Evolutionary conservation across 2,329 filamentous ascomycete genomes (phyloP), one percentile per base, ranked within the genome.

Genomic region (Colletotrichum nymphaeae): DNA sequence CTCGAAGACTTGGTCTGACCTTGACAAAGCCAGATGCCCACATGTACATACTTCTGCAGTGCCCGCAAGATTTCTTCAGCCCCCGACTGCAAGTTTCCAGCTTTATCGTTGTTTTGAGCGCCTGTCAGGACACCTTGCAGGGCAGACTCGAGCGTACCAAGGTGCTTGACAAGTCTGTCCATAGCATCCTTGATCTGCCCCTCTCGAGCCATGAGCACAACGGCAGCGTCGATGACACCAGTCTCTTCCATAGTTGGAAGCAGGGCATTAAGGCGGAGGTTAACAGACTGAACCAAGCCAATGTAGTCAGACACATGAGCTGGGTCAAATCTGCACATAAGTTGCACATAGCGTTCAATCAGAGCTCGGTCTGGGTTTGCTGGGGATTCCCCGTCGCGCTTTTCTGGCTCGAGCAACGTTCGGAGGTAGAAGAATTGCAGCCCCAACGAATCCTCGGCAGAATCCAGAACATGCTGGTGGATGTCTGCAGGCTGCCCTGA

Each of bases 21-120:
- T 82, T 97, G 94, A 78, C 97, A 98, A 14, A 99, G 86, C 97
- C 97, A 99, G 63, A 97, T 96, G 16, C 97, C 97, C 1, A 99
- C 94, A 75, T 95, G 93, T 1, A 93, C 91, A 82, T 98, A 98
- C 80, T 97, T 98, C 74, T 97, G 92, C 22, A 99, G 85, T 0
- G 93, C 92, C 70, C 91, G 89, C 4, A 98, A 87, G 1, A 98
- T 87, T 69, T 95, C 93, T 69, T 93, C 90, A 0, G 93, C 90
- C 0, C 93, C 90, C 75, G 93, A 90, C 72, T 91, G 89, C 2
- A 92, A 75, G 37, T 85, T 79, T 1, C 85, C 82, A 1, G 87
- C 19, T 19, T 49, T 84, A 1, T 87, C 86, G 32, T 88, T 88
- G 1, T 91, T 87, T 5, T 86, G 84, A 0, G 87, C 86, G 14